Percentiles rank a stretch among this genome's conserved stretches.
phyloP scores from a whole-genome alignment of 768 basidiomycete species.

The Suillus decipiens region DNA sequence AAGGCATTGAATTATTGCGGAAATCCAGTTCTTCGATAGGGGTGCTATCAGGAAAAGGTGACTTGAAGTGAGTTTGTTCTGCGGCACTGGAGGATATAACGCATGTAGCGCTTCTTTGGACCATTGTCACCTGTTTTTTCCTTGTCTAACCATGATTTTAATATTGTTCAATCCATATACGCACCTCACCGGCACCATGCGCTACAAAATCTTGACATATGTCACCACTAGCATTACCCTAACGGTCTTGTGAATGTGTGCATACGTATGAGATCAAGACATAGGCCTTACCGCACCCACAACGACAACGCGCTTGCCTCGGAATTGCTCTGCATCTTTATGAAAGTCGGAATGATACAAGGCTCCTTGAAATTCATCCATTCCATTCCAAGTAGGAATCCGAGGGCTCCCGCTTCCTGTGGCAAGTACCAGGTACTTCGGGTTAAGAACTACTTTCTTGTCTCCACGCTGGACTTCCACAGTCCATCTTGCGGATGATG shows the following conservation, averaged over 20 bases:
- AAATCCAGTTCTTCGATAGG: neutral
- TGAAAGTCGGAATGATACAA: conserved; percentile 51
- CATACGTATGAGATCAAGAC: neutral
- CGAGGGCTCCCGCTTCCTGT: neutral
- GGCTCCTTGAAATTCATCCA: conserved; percentile 52
- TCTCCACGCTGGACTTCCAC: neutral
- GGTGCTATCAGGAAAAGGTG: neutral
- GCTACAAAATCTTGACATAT: conserved; percentile 4
- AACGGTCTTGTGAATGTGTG: neutral
- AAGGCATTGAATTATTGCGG: neutral
- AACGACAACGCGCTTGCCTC: conserved; percentile 61
- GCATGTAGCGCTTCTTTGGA: conserved; percentile 1
- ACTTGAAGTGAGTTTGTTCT: neutral
- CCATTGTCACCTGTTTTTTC: neutral
- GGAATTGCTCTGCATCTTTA: conserved; percentile 43
- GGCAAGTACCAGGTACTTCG: neutral
- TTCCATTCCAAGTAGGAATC: conserved; percentile 14
- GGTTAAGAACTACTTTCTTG: neutral
- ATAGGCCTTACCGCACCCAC: conserved; percentile 37
- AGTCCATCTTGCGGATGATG: neutral
- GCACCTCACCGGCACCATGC: neutral
- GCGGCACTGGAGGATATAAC: neutral
- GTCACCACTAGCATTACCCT: conserved; percentile 1
- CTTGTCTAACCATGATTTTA: neutral
- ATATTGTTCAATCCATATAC: neutral